A percentile compares a stretch with the other conserved stretches of the same genome.
Evolutionary conservation across 1,139 yeast species (phyloP).

Genomic region (Sugiyamaella pinicola): DNA sequence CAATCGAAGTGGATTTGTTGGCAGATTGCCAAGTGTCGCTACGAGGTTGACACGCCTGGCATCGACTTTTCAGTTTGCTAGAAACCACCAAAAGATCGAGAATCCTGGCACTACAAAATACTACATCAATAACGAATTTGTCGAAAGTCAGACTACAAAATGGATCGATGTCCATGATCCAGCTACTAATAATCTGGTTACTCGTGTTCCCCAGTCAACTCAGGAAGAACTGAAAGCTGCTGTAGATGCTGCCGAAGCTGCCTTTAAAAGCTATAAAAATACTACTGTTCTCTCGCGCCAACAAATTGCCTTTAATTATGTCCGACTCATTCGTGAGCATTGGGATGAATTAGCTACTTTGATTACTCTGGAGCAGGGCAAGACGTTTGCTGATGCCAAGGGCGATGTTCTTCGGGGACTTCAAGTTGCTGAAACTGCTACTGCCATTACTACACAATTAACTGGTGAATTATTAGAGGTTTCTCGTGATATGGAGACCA

Average conservation of each 20-base stretch:
- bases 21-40: not conserved
- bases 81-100: slow-evolving; percentile 36
- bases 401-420: slow-evolving; percentile 82
- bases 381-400: slow-evolving; percentile 73
- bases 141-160: slow-evolving; percentile 56
- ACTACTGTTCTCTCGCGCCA: slow-evolving; percentile 68
- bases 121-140: slow-evolving; percentile 60
- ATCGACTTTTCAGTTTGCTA: slow-evolving; percentile 14
- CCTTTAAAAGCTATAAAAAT: slow-evolving; percentile 62
- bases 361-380: slow-evolving; percentile 80
- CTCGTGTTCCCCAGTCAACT: slow-evolving; percentile 74
- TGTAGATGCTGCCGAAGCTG: slow-evolving; percentile 62
- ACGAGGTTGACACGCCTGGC: not conserved
- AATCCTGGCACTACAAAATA: slow-evolving; percentile 57
- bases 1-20: not conserved
- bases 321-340: slow-evolving; percentile 64
- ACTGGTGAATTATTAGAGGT: slow-evolving; percentile 71
- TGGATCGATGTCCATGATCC: slow-evolving; percentile 81
- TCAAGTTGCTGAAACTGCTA: slow-evolving; percentile 75
- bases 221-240: slow-evolving; percentile 67
- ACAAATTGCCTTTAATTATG: slow-evolving; percentile 74
- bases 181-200: slow-evolving; percentile 67
- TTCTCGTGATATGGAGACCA: slow-evolving; percentile 75
- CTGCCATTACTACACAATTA: slow-evolving; percentile 57
- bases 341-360: slow-evolving; percentile 72